Base-by-base conservation (phyloP, 768 basidiomycete species). In the Leccinum broughii region DNA sequence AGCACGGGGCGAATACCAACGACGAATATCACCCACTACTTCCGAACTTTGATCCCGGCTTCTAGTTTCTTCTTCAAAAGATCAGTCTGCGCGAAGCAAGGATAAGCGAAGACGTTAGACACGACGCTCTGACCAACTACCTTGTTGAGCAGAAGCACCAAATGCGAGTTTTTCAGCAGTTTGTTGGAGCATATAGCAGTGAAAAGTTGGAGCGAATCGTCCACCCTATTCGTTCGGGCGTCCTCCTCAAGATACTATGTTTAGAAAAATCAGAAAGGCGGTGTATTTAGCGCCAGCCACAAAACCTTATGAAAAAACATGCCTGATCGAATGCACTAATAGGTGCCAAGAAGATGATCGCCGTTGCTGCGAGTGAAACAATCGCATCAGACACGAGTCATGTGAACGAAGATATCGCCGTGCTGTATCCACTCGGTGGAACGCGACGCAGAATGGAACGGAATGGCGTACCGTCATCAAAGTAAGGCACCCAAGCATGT, bases 241-340 rank as follows among this genome's bases (percentile, higher is more conserved):
- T 93, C 91, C 76, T 93, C 92, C 65, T 92, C 88, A 10, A 93
- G 82, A 72, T 90, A 92, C 89, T 92, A 59, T 30, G 41, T 60
- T 55, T 49, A 32, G 39, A 56, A 51, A 51, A n/a, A 20, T 32
- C 50, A 63, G 20, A 49, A 54, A 56, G 57, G 65, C 63, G 13
- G 61, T 65, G 66, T 35, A 35, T 17, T 58, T 44, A 54, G 63
- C 35, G 20, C 24, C 56, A 50, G 32, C 24, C 44, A 35, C 51
- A 34, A 10, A 44, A 44, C 41, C 51, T 57, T 49, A 53, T 32
- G n/a, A 22, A 50, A 51, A 58, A 17, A 44, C 77, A 62, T 68
- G 86, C 89, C 83, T 93, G 90, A 78, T 93, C 90, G 70, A 90
- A 93, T 44, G 92, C 92, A 67, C 89, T 90, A 63, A 93, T 87